A percentile compares a stretch with the other conserved stretches of the same genome.
These are phyloP conservation scores for Galerina marginata DNA, from an alignment of 768 basidiomycete genomes.

Conservation along the genomic window DNA sequence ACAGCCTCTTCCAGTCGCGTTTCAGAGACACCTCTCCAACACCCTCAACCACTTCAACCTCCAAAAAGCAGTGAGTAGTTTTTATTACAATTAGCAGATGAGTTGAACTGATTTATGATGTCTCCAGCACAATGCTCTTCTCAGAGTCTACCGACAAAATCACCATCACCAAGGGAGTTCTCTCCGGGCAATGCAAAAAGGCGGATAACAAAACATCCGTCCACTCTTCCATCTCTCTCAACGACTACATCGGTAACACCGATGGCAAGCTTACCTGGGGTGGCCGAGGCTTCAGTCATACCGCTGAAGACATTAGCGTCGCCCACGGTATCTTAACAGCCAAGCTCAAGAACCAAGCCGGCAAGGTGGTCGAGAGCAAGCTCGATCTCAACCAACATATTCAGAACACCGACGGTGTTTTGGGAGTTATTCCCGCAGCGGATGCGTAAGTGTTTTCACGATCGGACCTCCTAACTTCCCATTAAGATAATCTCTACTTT, in stretches of 20 bases:
- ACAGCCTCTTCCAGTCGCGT: conserved; percentile 3
- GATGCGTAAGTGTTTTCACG: conserved; percentile 4
- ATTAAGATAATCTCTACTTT: not conserved
- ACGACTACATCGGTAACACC: conserved; percentile 22
- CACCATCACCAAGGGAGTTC: conserved; percentile 21
- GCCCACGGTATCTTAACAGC: conserved; percentile 17
- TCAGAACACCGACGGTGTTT: conserved; percentile 18
- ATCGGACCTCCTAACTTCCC: not conserved
- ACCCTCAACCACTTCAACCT: not conserved
- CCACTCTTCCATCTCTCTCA: conserved; percentile 22
- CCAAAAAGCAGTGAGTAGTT: not conserved
- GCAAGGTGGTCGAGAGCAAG: conserved; percentile 20
- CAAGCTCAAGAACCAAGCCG: conserved; percentile 19
- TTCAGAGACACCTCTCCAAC: not conserved
- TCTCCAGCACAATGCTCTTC: conserved; percentile 19
- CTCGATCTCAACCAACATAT: conserved; percentile 20
- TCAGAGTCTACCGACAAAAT: conserved; percentile 20
- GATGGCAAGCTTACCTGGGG: conserved; percentile 23
- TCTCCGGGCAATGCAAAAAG: conserved; percentile 23
- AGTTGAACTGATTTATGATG: not conserved
- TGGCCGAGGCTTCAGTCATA: conserved; percentile 23
- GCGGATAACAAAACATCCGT: conserved; percentile 18
- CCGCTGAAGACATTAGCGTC: conserved; percentile 19
- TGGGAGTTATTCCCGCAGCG: conserved; percentile 8
- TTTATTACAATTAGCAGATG: not conserved